phyloP scores from a whole-genome alignment of 1,139 yeast species.

The Pichia sp. region DNA sequence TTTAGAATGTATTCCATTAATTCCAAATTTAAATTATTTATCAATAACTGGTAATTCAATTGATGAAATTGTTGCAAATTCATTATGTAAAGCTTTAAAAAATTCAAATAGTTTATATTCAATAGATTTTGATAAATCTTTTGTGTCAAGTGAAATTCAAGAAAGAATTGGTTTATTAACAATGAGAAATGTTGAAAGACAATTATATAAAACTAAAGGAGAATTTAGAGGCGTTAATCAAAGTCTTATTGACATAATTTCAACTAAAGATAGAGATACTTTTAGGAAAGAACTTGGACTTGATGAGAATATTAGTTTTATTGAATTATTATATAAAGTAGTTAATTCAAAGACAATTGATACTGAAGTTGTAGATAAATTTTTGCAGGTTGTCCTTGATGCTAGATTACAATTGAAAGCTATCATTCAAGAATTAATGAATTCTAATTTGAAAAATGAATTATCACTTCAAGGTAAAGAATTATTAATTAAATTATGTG shows the following conservation, averaged over 20 bases:
- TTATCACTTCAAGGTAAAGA: conserved; percentile 65
- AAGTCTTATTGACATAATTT: conserved; percentile 12
- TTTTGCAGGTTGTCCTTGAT: conserved; percentile 39
- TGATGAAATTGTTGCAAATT: conserved; percentile 51
- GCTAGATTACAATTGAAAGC: conserved; percentile 44
- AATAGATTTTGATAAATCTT: conserved; percentile 65
- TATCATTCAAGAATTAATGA: conserved; percentile 52
- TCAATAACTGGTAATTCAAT: conserved; percentile 57
- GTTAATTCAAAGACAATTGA: conserved; percentile 23
- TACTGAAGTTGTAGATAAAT: conserved; percentile 33
- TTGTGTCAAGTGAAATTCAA: conserved; percentile 48
- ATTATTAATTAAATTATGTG: conserved; percentile 55
- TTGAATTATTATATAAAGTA: conserved; percentile 33
- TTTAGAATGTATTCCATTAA: conserved; percentile 58
- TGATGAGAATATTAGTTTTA: conserved; percentile 26
- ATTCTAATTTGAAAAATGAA: conserved; percentile 46
- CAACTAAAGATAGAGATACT: conserved; percentile 5
- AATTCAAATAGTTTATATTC: conserved; percentile 58
- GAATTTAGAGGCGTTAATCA: conserved; percentile 7
- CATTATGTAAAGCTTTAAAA: conserved; percentile 67
- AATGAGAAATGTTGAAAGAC: conserved; percentile 63
- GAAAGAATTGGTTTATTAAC: conserved; percentile 60
- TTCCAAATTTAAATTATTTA: conserved; percentile 49
- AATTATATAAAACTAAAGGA: conserved; percentile 22
- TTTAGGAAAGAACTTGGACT: conserved; percentile 19